Evolutionary conservation across 2,329 filamentous ascomycete species (phyloP).

Genomic region (Cladosporium sp.): DNA sequence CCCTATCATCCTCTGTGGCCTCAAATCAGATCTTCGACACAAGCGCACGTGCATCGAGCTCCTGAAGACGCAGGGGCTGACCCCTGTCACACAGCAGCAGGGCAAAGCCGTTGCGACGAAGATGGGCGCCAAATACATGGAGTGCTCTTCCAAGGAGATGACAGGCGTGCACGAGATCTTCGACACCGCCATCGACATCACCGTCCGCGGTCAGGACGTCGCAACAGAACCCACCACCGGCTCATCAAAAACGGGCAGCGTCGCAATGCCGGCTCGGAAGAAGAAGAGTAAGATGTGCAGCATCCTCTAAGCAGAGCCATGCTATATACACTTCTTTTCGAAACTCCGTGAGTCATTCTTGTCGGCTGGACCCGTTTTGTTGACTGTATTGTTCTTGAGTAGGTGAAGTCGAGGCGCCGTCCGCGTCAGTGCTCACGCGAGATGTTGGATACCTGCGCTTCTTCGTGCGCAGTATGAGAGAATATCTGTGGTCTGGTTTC

Average conservation of each 20-base stretch:
- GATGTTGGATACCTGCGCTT: conserved; percentile 14
- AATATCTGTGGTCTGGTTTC: conserved; percentile 11
- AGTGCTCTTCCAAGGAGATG: conserved; percentile 98
- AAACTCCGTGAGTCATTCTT: background rate
- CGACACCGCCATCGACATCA: conserved; percentile 82
- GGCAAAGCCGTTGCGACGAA: conserved; percentile 81
- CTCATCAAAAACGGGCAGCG: conserved; percentile 17
- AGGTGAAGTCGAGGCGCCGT: conserved; percentile 4
- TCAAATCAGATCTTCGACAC: conserved; percentile 93
- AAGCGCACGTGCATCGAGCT: conserved; percentile 98
- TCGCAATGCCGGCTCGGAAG: conserved; percentile 48
- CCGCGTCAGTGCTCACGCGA: conserved; percentile 1
- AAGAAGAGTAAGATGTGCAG: conserved; percentile 83
- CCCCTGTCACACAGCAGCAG: conserved; percentile 88
- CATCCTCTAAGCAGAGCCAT: conserved; percentile 57
- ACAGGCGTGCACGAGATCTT: conserved; percentile 95
- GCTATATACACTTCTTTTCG: background rate
- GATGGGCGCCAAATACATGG: conserved; percentile 94
- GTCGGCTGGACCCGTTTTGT: conserved; percentile 5
- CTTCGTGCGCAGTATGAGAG: conserved; percentile 11
- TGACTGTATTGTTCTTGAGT: conserved; percentile 6
- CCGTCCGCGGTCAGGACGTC: conserved; percentile 66
- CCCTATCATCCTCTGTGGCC: conserved; percentile 87
- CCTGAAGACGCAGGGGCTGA: conserved; percentile 94
- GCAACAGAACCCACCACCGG: conserved; percentile 36